Evolutionary conservation across 176 grass and related monocot species (phyloP).

Genomic region (Oryza longistaminata): DNA sequence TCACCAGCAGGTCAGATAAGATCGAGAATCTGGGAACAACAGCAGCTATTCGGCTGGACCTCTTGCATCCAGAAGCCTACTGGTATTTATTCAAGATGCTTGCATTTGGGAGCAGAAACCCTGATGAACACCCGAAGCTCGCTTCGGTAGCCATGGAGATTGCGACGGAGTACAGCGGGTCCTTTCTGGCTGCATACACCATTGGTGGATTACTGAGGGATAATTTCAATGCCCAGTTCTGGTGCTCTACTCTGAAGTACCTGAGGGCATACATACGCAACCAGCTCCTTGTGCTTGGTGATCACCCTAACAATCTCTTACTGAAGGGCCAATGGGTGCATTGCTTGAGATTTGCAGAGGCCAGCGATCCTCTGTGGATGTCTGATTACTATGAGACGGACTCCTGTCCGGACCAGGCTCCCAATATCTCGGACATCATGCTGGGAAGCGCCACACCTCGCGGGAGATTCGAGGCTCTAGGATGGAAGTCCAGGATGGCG

Average conservation of each 20-base stretch:
- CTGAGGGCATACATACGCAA: neutral
- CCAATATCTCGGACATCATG: neutral
- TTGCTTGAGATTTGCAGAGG: neutral
- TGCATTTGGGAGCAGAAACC: constrained; percentile 9
- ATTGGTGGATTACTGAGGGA: neutral
- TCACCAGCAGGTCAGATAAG: neutral
- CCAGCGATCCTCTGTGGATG: neutral
- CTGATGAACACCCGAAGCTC: neutral
- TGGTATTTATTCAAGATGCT: constrained; percentile 29
- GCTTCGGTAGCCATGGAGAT: neutral
- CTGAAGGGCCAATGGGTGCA: neutral
- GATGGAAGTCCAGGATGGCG: neutral
- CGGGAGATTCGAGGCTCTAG: neutral
- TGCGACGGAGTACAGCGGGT: neutral
- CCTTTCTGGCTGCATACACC: neutral
- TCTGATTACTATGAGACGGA: neutral
- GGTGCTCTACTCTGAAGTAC: neutral
- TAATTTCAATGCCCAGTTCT: neutral
- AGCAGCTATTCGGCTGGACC: neutral
- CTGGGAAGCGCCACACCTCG: neutral
- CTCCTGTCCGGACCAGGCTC: neutral
- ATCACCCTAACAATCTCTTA: neutral
- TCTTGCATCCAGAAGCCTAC: constrained; percentile 24
- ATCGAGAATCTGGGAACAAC: neutral
- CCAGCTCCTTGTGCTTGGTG: neutral